Evolutionary conservation across 2,329 filamentous ascomycete genomes (phyloP), one percentile per base, ranked within the genome.

Genomic region (Aspergillus arachidicola): DNA sequence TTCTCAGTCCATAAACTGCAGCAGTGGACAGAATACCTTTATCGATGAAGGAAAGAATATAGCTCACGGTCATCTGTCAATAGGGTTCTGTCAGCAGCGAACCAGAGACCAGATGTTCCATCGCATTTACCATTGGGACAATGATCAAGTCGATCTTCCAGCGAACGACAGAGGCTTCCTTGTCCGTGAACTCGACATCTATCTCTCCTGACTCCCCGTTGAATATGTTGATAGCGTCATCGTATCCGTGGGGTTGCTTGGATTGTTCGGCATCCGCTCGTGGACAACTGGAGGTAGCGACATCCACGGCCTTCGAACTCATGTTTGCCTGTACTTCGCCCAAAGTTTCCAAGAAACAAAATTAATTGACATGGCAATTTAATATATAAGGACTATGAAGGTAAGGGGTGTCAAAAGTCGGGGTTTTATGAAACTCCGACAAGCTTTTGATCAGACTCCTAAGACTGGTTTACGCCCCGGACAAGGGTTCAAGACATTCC

Each of bases 131-230:
- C 51, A 54, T 54, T 1, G 51, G 51, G 19, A 54, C 28, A 34
- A 54, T n/a, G 51, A 36, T 54, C 32, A 54, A 19, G 32, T 54
- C 51, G 21, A 54, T 36, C 10, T 54, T 54, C 51, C 51, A 54
- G 19, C 51, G 51, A 14, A 54, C 51, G 16, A n/a, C 19, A 11
- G 28, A 34, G n/a, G 51, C 51, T 12, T 54, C 51, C n/a, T 54
- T 36, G 2, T 36, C 51, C 4, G 51, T 34, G 10, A 34, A 54
- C 10, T 54, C 51, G 9, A 54, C 10, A 16, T 19, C 9, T 23
- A 21, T 36, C 19, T 54, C 51, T 11, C 51, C 48, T 14, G 21
- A 12, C 43, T 46, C 43, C n/a, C n/a, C 51, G 30, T 36, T 23
- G 21, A 54, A 54, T 19, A 54, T 36, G 2, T 36, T 21, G 6